Evolutionary conservation across 1,139 yeast genomes (phyloP), one percentile per base, ranked within the genome.

Genomic region (Blastobotrys arbuscula): DNA sequence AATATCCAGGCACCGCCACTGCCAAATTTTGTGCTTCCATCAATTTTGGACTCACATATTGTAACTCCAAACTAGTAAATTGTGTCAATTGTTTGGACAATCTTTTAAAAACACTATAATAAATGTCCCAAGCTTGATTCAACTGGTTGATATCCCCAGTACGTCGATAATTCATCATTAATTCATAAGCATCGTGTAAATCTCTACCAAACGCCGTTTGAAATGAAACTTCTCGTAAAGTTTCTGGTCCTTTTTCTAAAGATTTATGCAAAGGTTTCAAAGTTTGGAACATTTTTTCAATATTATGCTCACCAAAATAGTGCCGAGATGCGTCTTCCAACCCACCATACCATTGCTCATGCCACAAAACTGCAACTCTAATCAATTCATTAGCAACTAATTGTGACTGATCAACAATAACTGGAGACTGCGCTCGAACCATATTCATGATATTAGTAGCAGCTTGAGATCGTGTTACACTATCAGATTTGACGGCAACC

Each of bases 311-410:
- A 34, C 96, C 96, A 67, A 89, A 92, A 71, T 85, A 94, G 49
- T 86, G 77, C 52, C 97, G 75, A 3, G 96, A 89, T 0, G 98
- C 98, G 70, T 92, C 97, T 64, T 94, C 99, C 37, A 94, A 72
- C 1, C 96, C 97, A 68, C 90, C 98, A 60, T 90, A 90, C 98
- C 99, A 94, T 64, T 85, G 85, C 62, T 94, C 99, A 60, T 89
- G 96, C 97, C 98, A 90, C 54, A 92, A 71, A 1, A 92, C 97
- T 0, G 97, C 97, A 15, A 89, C 96, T 56, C 98, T 73, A 55
- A 94, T 90, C 53, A 94, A 77, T 61, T 94, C 98, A 56, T 82
- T 82, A 70, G 96, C 85, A n/a, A 92, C 97, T 52, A 90, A 67
- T 58, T 89, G 96, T 0, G 97, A 90, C 63, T 94, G 97, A 55